Base-by-base conservation (phyloP, 169 alveolate species). In the Eimeria brunetti region DNA sequence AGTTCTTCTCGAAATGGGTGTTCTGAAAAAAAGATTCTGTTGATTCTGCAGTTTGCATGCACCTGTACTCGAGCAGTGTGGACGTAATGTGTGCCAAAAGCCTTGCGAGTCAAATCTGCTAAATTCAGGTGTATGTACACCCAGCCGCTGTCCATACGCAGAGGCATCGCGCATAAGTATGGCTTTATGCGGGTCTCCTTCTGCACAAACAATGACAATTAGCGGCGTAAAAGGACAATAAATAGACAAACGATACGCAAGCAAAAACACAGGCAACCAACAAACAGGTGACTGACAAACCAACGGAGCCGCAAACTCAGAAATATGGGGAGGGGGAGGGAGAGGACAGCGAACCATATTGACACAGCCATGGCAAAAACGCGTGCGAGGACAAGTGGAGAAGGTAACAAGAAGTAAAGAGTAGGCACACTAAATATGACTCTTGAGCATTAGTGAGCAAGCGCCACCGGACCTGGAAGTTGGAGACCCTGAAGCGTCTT, bases 121-220 rank as follows among this genome's bases (percentile, higher is more conserved):
- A 99, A 97, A 97, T 99, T 98, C 97, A 99, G 98, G 97, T 99
- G 99, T 93, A 99, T 98, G 97, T 98, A 98, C 97, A 98, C 98
- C 99, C 99, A 98, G 56, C 99, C 99, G 97, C 98, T 99, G 96
- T 99, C 99, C 86, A 99, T 97, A 95, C 99, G 98, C 99, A 99
- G 98, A 58, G 99, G 99, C 99, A 99, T 98, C 89, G 99, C 98
- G 94, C 99, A 98, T 95, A 98, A 97, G 97, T 98, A 98, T 49
- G 99, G 99, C 97, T 98, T 98, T 71, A 98, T 99, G 95, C 99
- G 97, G 62, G 99, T 97, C 60, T 98, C 98, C 41, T 97, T 80
- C 96, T 94, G 78, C 46, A 51, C 73, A 89, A 44, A 71, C 51
- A 89, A 36, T 22, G 64, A 81, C 67, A 24, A 88, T 41, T 0